Conservation (phyloP, 768 basidiomycete species). For the Dentipellis sp. region DNA sequence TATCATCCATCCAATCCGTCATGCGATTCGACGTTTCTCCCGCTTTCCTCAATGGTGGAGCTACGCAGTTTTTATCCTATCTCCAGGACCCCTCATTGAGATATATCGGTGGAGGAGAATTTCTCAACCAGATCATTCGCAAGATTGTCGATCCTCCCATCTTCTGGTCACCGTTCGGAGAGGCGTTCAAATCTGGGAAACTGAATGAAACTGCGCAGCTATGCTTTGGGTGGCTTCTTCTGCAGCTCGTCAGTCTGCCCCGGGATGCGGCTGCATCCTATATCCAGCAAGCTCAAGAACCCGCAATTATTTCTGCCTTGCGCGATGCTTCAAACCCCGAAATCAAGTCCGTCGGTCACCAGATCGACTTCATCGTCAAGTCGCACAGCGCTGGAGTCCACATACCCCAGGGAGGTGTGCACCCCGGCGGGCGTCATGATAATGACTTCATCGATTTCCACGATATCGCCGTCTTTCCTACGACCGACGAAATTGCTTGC, state of each 20-base stretch:
- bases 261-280: not conserved
- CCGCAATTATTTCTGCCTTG: not conserved
- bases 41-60: not conserved
- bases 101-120: not conserved
- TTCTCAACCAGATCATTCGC: not conserved
- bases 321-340: not conserved
- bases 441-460: slow-evolving; percentile 59
- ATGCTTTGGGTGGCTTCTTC: not conserved
- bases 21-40: not conserved
- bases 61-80: not conserved
- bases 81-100: not conserved
- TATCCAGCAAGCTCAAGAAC: not conserved
- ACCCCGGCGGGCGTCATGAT: slow-evolving; percentile 60
- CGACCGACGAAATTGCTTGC: slow-evolving; percentile 45
- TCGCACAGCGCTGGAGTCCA: not conserved
- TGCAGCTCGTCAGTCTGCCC: not conserved
- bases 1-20: not conserved
- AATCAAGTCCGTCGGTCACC: not conserved
- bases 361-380: not conserved
- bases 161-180: not conserved
- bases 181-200: not conserved
- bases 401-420: too few relatives aligned
- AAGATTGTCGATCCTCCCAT: not conserved
- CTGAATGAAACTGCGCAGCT: not conserved
- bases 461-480: slow-evolving; percentile 53